Evolutionary conservation across 2,329 filamentous ascomycete genomes (phyloP), one percentile per base, ranked within the genome.

Genomic region (Fusarium metavorans): DNA sequence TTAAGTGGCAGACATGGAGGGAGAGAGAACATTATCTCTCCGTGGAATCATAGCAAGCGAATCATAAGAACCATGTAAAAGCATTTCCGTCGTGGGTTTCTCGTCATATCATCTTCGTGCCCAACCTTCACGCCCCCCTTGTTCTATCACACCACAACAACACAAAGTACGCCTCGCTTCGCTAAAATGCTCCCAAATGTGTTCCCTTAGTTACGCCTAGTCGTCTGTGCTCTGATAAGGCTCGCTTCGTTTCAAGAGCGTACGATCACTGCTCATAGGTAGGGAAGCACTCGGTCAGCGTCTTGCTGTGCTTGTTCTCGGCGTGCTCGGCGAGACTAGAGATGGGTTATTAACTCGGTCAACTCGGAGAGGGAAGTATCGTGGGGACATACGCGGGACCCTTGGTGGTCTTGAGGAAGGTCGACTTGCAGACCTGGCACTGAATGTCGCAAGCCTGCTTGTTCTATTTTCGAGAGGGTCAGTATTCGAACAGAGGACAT

Each of bases 371-470:
- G 58, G 32, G 52, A 20, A 56, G 16, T 60, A 32, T 58, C 34
- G 39, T 30, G 60, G 48, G 50, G 23, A 85, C 89, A 76, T 87
- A 92, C 90, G 92, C 91, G 79, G 92, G 92, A 71, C 88, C 90
- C 81, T 92, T 92, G 71, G 92, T 92, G 39, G 93, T 95, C 87
- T 92, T 92, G 77, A 95, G 88, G 86, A 95, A 95, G 34, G 92
- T 93, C 77, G 92, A 89, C 84, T 92, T 93, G 92, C 93, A 95
- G 79, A 91, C 87, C 76, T 89, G 85, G 88, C 93, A 95, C 83
- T 94, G 92, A 83, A 95, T 94, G 80, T 89, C 92, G 87, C 91
- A 93, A 69, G 93, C 93, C 77, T 92, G 87, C 77, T 89, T 87
- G 85, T 95, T 95, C 92, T 94, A 76, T 70, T 41, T 50, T 39